Base-by-base conservation (phyloP, 2,329 filamentous ascomycete genomes). In the Xylaria sp. region DNA sequence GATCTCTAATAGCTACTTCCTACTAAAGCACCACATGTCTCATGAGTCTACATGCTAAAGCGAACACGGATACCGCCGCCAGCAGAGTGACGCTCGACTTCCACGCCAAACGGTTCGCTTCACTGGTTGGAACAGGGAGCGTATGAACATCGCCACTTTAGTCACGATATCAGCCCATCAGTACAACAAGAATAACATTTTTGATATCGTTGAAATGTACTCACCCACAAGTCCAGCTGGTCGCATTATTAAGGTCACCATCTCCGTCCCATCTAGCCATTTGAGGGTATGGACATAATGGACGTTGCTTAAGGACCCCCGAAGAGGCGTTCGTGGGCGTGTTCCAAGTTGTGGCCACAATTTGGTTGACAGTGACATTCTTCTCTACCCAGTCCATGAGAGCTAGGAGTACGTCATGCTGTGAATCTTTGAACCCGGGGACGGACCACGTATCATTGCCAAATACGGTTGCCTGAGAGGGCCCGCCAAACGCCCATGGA, bases 261-360 rank as follows among this genome's bases (percentile, higher is more conserved):
- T 23, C 50, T 7, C 79, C 78, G 23, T 78, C 74, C 75, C 80
- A 83, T 75, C n/a, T 77, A 70, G 80, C 75, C 61, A 78, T 76
- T 60, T 75, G 69, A 10, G 81, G 80, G 62, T 80, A 82, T 25
- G 80, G 77, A 73, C 86, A 88, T 61, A 88, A 74, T 5, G 81
- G 81, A 44, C 85, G 79, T 72, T 82, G 82, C 57, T 82, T 82
- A 55, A 81, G 70, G 0, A 87, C 78, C 0, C 81, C 84, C 0
- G 77, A 75, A 12, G 74, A 72, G 13, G 72, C 58, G 23, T 80
- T 73, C 3, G 62, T 72, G 23, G 70, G 37, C 13, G 70, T 66
- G 1, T 73, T 74, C 78, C 78, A 82, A 2, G 79, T 78, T 7
- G 80, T 80, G 1, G 80, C 80, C 15, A 82, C 69, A n/a, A 82